Conservation (phyloP, 305 asterid species). For the Vinca major region DNA sequence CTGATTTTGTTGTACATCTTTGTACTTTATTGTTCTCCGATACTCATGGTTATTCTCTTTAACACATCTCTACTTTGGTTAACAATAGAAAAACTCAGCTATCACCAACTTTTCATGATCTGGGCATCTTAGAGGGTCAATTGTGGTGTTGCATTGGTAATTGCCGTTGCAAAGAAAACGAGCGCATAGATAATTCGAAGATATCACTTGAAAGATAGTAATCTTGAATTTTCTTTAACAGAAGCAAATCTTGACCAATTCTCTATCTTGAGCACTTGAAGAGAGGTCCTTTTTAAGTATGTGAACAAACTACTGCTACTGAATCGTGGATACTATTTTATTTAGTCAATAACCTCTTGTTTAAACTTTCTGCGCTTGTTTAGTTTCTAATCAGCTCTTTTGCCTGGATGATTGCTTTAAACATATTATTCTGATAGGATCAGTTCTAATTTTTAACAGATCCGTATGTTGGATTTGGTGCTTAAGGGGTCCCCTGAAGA, state of each 20-base stretch:
- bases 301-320: background rate
- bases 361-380: slow-evolving; percentile 49
- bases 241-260: background rate
- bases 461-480: slow-evolving; percentile 86
- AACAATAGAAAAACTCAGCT: background rate
- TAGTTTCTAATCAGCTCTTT: background rate
- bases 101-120: background rate
- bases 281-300: background rate
- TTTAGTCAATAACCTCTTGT: background rate
- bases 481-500: slow-evolving; percentile 70
- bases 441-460: slow-evolving; percentile 43
- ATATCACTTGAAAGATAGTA: background rate
- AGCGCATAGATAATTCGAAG: background rate
- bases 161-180: background rate
- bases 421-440: slow-evolving; percentile 25
- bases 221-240: background rate
- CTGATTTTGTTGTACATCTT: background rate
- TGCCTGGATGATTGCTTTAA: slow-evolving; percentile 1
- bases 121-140: background rate
- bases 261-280: background rate
- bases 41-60: background rate
- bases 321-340: background rate
- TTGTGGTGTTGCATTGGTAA: background rate
- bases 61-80: background rate
- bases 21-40: background rate